Evolutionary conservation across 352 stramenopile genomes (phyloP).

Genomic region (Phytophthora hibernalis): DNA sequence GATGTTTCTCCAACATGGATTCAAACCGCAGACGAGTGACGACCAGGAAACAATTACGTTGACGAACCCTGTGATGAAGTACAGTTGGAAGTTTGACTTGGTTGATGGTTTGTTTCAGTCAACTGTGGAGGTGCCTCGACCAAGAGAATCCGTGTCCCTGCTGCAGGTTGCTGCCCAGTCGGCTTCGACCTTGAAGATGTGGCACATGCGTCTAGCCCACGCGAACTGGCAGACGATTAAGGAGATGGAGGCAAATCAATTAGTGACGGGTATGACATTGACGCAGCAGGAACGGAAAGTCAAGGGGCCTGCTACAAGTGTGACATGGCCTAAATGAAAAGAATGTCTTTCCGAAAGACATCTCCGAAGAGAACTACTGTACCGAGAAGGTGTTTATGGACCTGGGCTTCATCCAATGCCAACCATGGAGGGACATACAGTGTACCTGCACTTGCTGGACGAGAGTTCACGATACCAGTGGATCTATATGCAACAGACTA

Average conservation of each 20-base stretch:
- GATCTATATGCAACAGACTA: constrained; percentile 10
- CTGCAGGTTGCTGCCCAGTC: no score
- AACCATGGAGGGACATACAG: background rate
- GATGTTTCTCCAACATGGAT: constrained; percentile 6
- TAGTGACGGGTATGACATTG: background rate
- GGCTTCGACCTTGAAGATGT: background rate
- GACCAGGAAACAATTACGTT: background rate
- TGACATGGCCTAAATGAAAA: constrained; percentile 23
- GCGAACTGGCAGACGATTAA: constrained; percentile 5
- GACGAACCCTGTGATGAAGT: background rate
- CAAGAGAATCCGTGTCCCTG: no score
- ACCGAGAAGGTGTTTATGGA: constrained; percentile 9
- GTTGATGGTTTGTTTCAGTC: constrained; percentile 11
- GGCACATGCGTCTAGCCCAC: constrained; percentile 9
- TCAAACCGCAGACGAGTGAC: constrained; percentile 5
- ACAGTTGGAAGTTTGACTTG: constrained; percentile 1
- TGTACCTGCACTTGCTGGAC: constrained; percentile 19
- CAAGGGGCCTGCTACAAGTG: constrained; percentile 9
- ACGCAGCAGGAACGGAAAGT: background rate
- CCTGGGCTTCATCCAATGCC: constrained; percentile 1
- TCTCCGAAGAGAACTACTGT: background rate
- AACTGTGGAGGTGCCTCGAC: background rate
- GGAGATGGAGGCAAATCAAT: constrained; percentile 7
- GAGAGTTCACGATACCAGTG: constrained; percentile 20
- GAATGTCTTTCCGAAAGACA: constrained; percentile 15